phyloP scores from a whole-genome alignment of 129 eudicot species.

The Chrysanthemum lavandulifolium region DNA sequence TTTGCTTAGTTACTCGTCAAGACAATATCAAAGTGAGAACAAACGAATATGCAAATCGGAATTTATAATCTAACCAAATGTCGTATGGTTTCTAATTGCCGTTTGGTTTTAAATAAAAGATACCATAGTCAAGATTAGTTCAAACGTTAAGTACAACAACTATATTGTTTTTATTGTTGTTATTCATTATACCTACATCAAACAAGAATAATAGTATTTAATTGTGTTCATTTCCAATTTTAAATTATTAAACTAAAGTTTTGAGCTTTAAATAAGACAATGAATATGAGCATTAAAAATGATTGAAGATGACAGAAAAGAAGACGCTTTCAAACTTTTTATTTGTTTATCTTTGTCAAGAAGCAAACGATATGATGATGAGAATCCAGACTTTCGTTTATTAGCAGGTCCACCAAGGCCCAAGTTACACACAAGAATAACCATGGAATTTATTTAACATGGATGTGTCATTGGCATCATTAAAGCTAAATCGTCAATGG shows the following conservation, averaged over 20 bases:
- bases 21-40: no score
- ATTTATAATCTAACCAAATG: no score
- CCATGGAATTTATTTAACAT: neutral
- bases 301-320: slow-evolving; percentile 20
- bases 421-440: slow-evolving; percentile 1
- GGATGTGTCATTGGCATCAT: no score
- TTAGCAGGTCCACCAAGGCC: slow-evolving; percentile 19
- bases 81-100: neutral
- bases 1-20: no score
- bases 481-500: no score
- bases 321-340: slow-evolving; percentile 13
- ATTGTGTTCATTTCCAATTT: neutral
- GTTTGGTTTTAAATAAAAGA: neutral
- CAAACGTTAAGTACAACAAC: no score
- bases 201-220: neutral
- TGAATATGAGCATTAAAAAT: slow-evolving; percentile 13
- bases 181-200: neutral
- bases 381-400: slow-evolving; percentile 27
- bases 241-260: neutral
- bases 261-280: neutral
- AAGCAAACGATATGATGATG: slow-evolving; percentile 29
- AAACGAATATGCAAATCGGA: no score
- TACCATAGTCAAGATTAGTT: no score
- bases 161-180: neutral
- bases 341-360: slow-evolving; percentile 30